Base-by-base conservation (phyloP, 345 rosid genomes). In the Boechera stricta region DNA sequence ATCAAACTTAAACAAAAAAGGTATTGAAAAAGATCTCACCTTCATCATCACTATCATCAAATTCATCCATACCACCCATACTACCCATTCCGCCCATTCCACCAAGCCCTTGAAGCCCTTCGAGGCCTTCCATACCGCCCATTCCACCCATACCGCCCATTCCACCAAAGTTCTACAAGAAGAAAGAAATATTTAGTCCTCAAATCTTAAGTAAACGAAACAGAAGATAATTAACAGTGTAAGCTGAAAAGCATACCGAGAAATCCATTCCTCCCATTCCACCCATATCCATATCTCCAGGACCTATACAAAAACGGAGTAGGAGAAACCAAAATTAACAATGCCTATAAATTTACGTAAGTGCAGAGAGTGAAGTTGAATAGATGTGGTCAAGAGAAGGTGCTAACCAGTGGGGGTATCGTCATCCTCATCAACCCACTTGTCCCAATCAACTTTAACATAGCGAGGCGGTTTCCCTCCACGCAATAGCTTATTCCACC, bases 381-480 rank as follows among this genome's bases (percentile, higher is more conserved):
- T 58, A 61, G 38, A 54, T 32, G 68, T 15, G 39, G 47, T 33
- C 13, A 10, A 57, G 54, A 48, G 54, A 48, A 49, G 41, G 53
- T 21, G 21, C 78, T 69, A 53, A 64, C 82, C 79, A 69, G 73
- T 33, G 45, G 26, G 44, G 32, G 66, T 56, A 68, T 79, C 75
- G 56, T 91, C 97, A 44, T 91, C 93, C 71, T 90, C 96, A 76
- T 91, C 97, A 12, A 87, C 95, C 97, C 95, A 91, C 69, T 89
- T 91, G 81, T 91, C 97, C 97, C 97, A 91, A 53, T 91, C 97
- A 54, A 89, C 89, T 82, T 91, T 91, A 42, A 91, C 79, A 74
- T 84, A 91, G 79, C 88, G 95, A 9, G 95, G 97, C 1, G 85
- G 35, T 52, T 87, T 90, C 39, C 87, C 93, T 63, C 84, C 91